Conservation (phyloP, 768 basidiomycete genomes). For the Pleurotus cornucopiae region DNA sequence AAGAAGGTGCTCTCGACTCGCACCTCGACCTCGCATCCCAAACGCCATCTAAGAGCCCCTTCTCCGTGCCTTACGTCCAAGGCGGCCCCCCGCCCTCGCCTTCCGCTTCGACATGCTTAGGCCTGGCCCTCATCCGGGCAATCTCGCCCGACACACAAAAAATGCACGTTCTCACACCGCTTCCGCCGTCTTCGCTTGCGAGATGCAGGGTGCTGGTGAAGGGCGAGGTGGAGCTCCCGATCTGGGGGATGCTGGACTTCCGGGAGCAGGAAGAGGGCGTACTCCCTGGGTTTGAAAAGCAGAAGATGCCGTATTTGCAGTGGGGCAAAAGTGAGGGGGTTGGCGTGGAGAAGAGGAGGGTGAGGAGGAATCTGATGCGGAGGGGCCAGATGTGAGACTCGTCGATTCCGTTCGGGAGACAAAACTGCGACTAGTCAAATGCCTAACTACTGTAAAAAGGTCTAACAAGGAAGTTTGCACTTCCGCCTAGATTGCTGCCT, state of each 20-base stretch:
- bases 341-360: slow-evolving; percentile 67
- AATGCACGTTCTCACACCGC: slow-evolving; percentile 80
- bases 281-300: slow-evolving; percentile 47
- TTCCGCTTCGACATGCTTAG: slow-evolving; percentile 58
- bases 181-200: slow-evolving; percentile 46
- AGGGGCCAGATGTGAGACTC: slow-evolving; percentile 57
- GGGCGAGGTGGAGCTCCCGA: slow-evolving; percentile 84
- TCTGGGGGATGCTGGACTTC: slow-evolving; percentile 86
- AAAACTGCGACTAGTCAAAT: no score
- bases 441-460: no score
- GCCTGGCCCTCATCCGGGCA: slow-evolving; percentile 72
- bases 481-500: no score
- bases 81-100: slow-evolving; percentile 52
- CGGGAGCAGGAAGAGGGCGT: slow-evolving; percentile 28
- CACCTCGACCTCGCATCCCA: neutral
- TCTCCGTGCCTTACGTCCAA: slow-evolving; percentile 54
- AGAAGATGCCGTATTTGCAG: slow-evolving; percentile 70
- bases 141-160: slow-evolving; percentile 33
- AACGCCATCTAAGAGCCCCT: neutral
- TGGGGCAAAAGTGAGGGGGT: slow-evolving; percentile 69
- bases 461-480: no score
- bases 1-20: slow-evolving; percentile 34
- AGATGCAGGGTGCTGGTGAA: slow-evolving; percentile 59
- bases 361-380: slow-evolving; percentile 86
- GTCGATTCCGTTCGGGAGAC: no score